Conservation (phyloP, 176 grass and related monocot genomes). For the Coix lacrymajobi region DNA sequence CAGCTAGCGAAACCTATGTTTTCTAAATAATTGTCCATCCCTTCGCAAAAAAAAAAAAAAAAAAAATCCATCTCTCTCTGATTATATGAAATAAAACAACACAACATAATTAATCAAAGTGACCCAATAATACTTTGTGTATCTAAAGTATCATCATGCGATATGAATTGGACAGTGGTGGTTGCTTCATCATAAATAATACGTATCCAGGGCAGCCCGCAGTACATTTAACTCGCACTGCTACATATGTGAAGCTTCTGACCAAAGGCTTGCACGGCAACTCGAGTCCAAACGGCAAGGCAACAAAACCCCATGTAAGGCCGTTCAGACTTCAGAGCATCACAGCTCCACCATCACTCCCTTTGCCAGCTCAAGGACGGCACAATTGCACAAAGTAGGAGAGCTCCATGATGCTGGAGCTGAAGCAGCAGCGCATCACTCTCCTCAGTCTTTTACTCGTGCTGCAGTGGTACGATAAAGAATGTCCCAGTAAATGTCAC, state of each 20-base stretch:
- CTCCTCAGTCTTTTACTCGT: not conserved
- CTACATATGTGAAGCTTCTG: constrained; percentile 9
- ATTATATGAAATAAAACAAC: too few species aligned
- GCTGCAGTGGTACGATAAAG: constrained; percentile 20
- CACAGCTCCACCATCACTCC: constrained; percentile 20
- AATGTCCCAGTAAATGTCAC: constrained; percentile 21
- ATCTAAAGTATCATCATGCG: not conserved
- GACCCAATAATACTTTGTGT: too few species aligned
- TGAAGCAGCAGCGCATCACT: not conserved
- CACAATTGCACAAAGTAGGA: constrained; percentile 10
- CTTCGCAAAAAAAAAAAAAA: too few species aligned
- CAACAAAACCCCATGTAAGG: constrained; percentile 35
- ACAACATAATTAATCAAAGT: too few species aligned
- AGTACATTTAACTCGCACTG: constrained; percentile 28
- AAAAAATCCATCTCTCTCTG: too few species aligned
- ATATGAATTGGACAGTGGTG: constrained; percentile 23
- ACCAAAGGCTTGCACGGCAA: not conserved
- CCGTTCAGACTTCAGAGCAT: constrained; percentile 29
- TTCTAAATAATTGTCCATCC: too few species aligned
- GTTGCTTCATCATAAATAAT: constrained; percentile 32
- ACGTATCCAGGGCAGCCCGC: constrained; percentile 14
- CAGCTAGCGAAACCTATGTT: too few species aligned
- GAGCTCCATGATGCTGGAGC: not conserved
- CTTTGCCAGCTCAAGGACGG: constrained; percentile 4
- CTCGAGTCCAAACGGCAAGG: constrained; percentile 33